Percentiles rank a stretch among this genome's conserved stretches.
phyloP scores from a whole-genome alignment of 306 rosid genomes.

The Cucumis sativus region Cucumber_9930_V3 NC_026660.2:10822501-10823000 shows the following conservation, averaged over 20 bases:
- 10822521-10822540: conserved; percentile 42
- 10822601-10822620: conserved; percentile 15
- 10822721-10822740: conserved; percentile 82
- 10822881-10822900: background rate
- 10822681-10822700: conserved; percentile 56
- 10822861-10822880: background rate
- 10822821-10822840: background rate
- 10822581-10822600: conserved; percentile 13
- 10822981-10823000: background rate
- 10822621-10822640: conserved; percentile 30
- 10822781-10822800: conserved; percentile 63
- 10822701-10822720: conserved; percentile 88
- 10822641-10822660: conserved; percentile 21
- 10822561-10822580: conserved; percentile 11
- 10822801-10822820: conserved; percentile 89
- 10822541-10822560: conserved; percentile 22
- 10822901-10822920: background rate
- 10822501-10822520: background rate
- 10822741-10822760: conserved; percentile 49
- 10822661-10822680: conserved; percentile 55
- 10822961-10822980: background rate
- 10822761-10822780: conserved; percentile 68
- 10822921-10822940: background rate
- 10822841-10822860: background rate
- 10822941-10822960: background rate